Evolutionary conservation across 768 basidiomycete species (phyloP).

Genomic region (Boletus subcaerulescens): DNA sequence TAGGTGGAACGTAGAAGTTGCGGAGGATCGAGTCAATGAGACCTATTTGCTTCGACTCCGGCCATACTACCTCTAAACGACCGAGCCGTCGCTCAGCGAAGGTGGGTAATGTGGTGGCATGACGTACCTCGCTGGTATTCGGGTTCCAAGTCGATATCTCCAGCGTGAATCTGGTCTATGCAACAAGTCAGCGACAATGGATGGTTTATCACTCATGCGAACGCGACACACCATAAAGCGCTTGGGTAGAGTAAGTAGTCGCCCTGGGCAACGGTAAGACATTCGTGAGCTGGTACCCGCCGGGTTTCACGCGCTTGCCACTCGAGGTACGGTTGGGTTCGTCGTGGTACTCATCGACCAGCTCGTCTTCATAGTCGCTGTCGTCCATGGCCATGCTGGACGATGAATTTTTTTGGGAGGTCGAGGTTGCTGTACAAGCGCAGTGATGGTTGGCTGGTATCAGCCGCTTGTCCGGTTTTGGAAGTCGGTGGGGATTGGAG

Average conservation of each 20-base stretch:
- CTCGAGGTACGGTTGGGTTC: conserved; percentile 3
- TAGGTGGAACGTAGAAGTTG: conserved; percentile 77
- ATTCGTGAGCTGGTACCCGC: conserved; percentile 35
- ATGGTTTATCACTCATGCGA: too few relatives aligned
- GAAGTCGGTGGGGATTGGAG: not conserved
- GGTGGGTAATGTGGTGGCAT: not conserved
- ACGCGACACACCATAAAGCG: conserved; percentile 46
- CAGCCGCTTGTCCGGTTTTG: conserved; percentile 5
- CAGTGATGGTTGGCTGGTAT: not conserved
- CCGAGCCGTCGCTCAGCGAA: not conserved
- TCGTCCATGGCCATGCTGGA: conserved; percentile 9
- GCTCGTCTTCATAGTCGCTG: conserved; percentile 21
- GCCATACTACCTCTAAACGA: conserved; percentile 70
- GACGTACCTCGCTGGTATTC: conserved; percentile 72
- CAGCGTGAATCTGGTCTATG: conserved; percentile 60
- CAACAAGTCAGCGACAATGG: not conserved
- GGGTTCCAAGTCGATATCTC: conserved; percentile 67
- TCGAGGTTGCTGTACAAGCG: conserved; percentile 8
- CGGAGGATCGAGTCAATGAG: conserved; percentile 77
- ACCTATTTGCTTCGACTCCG: conserved; percentile 68
- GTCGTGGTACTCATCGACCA: conserved; percentile 17
- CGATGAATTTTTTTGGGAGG: not conserved
- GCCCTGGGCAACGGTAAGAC: conserved; percentile 55
- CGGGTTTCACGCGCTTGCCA: conserved; percentile 1
- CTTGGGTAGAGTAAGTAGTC: conserved; percentile 62